Evolutionary conservation across 805 yeast genomes (phyloP).

Genomic region (Candida vartiovaarae): DNA sequence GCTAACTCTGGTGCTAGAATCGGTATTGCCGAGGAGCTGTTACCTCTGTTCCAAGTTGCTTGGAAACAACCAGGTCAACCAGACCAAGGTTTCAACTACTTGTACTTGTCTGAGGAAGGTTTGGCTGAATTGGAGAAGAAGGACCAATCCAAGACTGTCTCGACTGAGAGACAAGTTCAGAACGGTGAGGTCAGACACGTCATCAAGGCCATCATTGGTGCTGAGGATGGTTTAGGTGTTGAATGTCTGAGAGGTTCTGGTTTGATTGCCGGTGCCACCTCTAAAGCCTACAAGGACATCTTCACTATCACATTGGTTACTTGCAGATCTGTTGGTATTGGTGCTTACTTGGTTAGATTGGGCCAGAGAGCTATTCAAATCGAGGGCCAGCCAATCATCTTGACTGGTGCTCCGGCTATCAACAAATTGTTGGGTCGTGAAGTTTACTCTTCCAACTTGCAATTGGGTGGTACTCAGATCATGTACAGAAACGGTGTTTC

Average conservation of each 20-base stretch:
- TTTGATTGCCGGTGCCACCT: conserved; percentile 97
- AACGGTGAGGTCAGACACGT: conserved; percentile 77
- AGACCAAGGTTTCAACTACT: conserved; percentile 82
- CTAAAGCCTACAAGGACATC: conserved; percentile 94
- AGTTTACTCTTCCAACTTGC: conserved; percentile 93
- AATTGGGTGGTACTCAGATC: conserved; percentile 98
- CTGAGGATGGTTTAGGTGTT: conserved; percentile 96
- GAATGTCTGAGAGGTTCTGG: conserved; percentile 98
- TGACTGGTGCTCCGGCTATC: conserved; percentile 99
- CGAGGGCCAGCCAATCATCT: conserved; percentile 96
- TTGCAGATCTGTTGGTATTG: conserved; percentile 99
- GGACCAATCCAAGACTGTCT: conserved; percentile 55
- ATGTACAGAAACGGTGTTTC: conserved; percentile 99
- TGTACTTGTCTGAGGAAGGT: conserved; percentile 73
- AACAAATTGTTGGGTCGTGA: conserved; percentile 95
- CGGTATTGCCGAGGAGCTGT: conserved; percentile 94
- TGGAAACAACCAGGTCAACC: conserved; percentile 80
- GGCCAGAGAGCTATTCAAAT: conserved; percentile 99
- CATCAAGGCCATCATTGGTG: conserved; percentile 83
- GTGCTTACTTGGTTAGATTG: conserved; percentile 95
- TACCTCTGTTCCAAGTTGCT: conserved; percentile 83
- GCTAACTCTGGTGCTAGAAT: conserved; percentile 99
- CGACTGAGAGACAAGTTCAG: conserved; percentile 76
- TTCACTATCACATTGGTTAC: conserved; percentile 97
- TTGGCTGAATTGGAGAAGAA: conserved; percentile 45